Percentiles rank a stretch among this genome's conserved stretches.
Conservation (phyloP, 2,329 filamentous ascomycete genomes). For the Phialocephala sp. region DNA sequence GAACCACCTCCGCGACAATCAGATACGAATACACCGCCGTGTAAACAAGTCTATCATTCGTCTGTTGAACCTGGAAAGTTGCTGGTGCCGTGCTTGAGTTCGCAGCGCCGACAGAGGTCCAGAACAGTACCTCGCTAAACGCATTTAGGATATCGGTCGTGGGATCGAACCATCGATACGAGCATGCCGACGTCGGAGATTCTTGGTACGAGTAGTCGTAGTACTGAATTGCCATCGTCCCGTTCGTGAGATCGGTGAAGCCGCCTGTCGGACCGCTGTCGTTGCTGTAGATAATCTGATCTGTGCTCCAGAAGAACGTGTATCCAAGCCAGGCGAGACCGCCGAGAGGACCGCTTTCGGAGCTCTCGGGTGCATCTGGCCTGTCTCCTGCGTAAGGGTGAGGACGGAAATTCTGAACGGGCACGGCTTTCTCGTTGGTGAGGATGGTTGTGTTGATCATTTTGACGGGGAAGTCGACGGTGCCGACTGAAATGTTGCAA, state of each 20-base stretch:
- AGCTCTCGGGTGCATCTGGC: not conserved
- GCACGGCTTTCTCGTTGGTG: constrained; percentile 3
- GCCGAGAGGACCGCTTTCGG: not conserved
- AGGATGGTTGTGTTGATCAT: not conserved
- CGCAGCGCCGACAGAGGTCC: not conserved
- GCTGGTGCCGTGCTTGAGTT: not conserved
- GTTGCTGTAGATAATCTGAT: not conserved
- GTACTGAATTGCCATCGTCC: not conserved
- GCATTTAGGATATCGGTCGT: not conserved
- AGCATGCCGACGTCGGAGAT: not conserved
- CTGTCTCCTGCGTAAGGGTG: not conserved
- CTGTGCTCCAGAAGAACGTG: not conserved
- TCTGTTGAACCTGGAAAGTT: not conserved
- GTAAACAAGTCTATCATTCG: constrained; percentile 3
- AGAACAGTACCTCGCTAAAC: not conserved
- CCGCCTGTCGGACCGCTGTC: not conserved
- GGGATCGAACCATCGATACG: not conserved
- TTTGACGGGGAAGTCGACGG: constrained; percentile 2
- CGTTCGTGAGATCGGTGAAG: not conserved
- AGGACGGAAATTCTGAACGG: not conserved
- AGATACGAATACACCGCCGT: not conserved
- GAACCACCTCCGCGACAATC: not conserved
- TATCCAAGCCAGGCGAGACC: not conserved
- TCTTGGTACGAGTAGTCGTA: constrained; percentile 1
- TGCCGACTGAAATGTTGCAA: constrained; percentile 1